A percentile compares a stretch with the other conserved stretches of the same genome.
phyloP scores from a whole-genome alignment of 2,329 filamentous ascomycete species.

The Stagonosporopsis chrysanthemi region DNA sequence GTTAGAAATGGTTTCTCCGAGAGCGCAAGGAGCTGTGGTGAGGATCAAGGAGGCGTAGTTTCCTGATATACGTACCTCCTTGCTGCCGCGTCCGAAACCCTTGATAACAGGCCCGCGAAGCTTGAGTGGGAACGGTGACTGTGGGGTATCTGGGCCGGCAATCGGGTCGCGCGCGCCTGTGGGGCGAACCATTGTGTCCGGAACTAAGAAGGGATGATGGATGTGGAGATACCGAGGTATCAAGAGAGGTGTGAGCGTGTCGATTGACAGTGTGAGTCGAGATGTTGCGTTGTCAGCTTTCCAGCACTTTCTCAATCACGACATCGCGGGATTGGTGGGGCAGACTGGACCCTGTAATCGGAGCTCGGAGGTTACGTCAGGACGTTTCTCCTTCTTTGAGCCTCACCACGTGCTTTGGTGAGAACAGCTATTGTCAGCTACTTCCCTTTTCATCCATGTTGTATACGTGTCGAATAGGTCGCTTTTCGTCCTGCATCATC shows the following conservation, averaged over 20 bases:
- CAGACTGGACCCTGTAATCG: constrained; percentile 19
- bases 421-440: background rate
- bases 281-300: constrained; percentile 1
- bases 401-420: constrained; percentile 4
- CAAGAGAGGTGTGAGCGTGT: background rate
- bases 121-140: constrained; percentile 79
- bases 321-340: constrained; percentile 21
- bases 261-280: background rate
- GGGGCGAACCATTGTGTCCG: constrained; percentile 36
- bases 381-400: constrained; percentile 5
- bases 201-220: no score
- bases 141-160: constrained; percentile 75
- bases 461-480: background rate
- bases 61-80: no score
- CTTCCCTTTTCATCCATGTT: background rate
- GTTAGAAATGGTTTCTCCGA: background rate
- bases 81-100: constrained; percentile 92
- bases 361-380: constrained; percentile 19
- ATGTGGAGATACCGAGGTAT: background rate
- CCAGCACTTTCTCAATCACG: constrained; percentile 17
- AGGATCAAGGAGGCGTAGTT: no score
- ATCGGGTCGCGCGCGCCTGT: constrained; percentile 55
- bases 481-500: background rate
- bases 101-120: constrained; percentile 89
- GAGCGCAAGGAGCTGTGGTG: no score